Conservation (phyloP, 257 asterid species). For the Gentiana straminea region DNA sequence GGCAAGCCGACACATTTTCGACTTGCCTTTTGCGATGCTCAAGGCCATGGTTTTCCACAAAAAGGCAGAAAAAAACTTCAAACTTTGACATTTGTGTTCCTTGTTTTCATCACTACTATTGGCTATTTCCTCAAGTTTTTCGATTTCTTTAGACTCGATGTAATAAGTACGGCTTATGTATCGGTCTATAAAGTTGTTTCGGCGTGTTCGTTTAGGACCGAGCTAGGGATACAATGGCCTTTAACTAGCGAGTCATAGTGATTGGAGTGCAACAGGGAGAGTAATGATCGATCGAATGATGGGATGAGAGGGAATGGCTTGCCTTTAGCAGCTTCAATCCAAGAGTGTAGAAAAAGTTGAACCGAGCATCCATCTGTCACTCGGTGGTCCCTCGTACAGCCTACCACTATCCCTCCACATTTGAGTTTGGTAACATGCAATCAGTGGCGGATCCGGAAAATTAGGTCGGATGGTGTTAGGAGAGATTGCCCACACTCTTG, state of each 20-base stretch:
- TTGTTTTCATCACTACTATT: slow-evolving; percentile 4
- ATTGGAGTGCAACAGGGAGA: slow-evolving; percentile 39
- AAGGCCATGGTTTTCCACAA: slow-evolving; percentile 49
- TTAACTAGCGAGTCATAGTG: slow-evolving; percentile 21
- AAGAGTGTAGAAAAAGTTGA: slow-evolving; percentile 57
- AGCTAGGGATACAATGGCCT: slow-evolving; percentile 22
- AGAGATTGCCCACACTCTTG: no score
- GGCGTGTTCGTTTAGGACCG: slow-evolving; percentile 9
- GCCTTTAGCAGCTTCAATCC: slow-evolving; percentile 48
- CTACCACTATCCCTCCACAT: slow-evolving; percentile 60
- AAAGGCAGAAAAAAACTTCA: slow-evolving; percentile 53
- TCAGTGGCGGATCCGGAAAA: no score
- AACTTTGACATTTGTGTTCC: slow-evolving; percentile 25
- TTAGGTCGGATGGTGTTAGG: no score
- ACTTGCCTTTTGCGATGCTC: slow-evolving; percentile 3
- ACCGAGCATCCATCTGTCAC: slow-evolving; percentile 77
- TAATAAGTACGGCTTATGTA: slow-evolving; percentile 45
- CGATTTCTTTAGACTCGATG: slow-evolving; percentile 24
- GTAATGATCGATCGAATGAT: slow-evolving; percentile 47
- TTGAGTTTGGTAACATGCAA: slow-evolving; percentile 41
- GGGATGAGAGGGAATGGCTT: slow-evolving; percentile 32
- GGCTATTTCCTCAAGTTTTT: slow-evolving; percentile 33
- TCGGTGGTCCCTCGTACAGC: slow-evolving; percentile 55
- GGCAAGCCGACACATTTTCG: slow-evolving; percentile 30
- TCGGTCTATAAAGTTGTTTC: slow-evolving; percentile 4